Evolutionary conservation across 2,329 filamentous ascomycete genomes (phyloP), one percentile per base, ranked within the genome.

Genomic region (Lasiodiplodia sp.): DNA sequence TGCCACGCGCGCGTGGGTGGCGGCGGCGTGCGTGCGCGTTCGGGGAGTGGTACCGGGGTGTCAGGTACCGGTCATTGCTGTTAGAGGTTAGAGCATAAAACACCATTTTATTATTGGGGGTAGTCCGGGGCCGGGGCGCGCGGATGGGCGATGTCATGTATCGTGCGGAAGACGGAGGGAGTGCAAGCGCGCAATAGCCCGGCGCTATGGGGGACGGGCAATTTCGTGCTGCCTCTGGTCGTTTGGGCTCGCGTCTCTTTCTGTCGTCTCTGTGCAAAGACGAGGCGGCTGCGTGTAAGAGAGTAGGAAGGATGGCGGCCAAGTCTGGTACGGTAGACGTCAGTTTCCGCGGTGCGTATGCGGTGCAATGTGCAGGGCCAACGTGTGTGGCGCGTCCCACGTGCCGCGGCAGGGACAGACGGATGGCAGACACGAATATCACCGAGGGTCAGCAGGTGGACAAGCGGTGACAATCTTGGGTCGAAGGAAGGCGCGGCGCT

Each of bases 321-420:
- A 23, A 23, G 53, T 6, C 4, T 47, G 38, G 57, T 28, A 60
- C 38, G 57, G 56, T 6, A 1, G 16, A 38, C 38, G 34, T 44
- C 37, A 44, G 23, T 4, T 28, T 37, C 56, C 21, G 11, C 5
- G 23, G 53, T 38, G 31, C 10, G 40, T 12, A 5, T 23, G 56
- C 56, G 16, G 38, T 31, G 6, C 23, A 23, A 60, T 4, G 38
- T 23, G 23, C n/a, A 60, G 56, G 51, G 51, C 51, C 7, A 60
- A 28, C 38, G 56, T 25, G n/a, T 25, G 56, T 60, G 56, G 56
- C 56, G 56, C 31, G n/a, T 18, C 55, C 18, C 55, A 57, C 55
- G 55, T 57, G 55, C 55, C 55, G 31, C 34, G 34, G 55, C 55
- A 34, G 53, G 14, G 16, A 28, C 25, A 31, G 28, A n/a, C 25